These are phyloP conservation scores for Camellia lanceoleosa DNA, from an alignment of 148 eudicot species.

Conservation along the genomic window DNA sequence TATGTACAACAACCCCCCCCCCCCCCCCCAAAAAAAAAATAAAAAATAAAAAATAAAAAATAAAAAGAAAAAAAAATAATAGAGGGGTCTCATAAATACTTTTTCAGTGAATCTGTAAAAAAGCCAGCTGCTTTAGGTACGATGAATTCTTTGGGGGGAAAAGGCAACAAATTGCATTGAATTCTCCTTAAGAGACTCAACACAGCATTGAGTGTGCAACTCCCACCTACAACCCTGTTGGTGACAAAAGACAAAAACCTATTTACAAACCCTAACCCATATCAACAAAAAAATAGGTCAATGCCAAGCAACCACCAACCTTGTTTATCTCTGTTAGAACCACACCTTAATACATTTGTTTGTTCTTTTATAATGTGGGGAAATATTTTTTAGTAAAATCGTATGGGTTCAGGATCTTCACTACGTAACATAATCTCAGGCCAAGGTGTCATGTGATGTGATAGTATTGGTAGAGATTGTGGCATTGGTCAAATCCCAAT, in stretches of 20 bases:
- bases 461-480: too few species aligned
- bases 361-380: too few species aligned
- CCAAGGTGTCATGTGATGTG: too few species aligned
- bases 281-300: slow-evolving; percentile 1
- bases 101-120: slow-evolving; percentile 54
- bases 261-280: slow-evolving; percentile 25
- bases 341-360: too few species aligned
- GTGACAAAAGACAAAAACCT: slow-evolving; percentile 21
- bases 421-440: too few species aligned
- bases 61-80: too few species aligned
- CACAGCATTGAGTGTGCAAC: slow-evolving; percentile 21
- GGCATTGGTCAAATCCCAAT: too few species aligned
- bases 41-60: too few species aligned
- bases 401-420: too few species aligned
- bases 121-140: slow-evolving; percentile 54
- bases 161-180: slow-evolving; percentile 43
- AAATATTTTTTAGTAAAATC: too few species aligned
- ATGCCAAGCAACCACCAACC: neutral
- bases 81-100: slow-evolving; percentile 43
- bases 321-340: too few species aligned
- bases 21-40: neutral
- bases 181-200: slow-evolving; percentile 46
- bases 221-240: slow-evolving; percentile 13
- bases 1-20: too few species aligned
- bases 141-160: slow-evolving; percentile 44